Percentiles rank a stretch among this genome's conserved stretches.
phyloP scores from a whole-genome alignment of 202 grass and related monocot genomes.

The Saccharum hybrid region DNA sequence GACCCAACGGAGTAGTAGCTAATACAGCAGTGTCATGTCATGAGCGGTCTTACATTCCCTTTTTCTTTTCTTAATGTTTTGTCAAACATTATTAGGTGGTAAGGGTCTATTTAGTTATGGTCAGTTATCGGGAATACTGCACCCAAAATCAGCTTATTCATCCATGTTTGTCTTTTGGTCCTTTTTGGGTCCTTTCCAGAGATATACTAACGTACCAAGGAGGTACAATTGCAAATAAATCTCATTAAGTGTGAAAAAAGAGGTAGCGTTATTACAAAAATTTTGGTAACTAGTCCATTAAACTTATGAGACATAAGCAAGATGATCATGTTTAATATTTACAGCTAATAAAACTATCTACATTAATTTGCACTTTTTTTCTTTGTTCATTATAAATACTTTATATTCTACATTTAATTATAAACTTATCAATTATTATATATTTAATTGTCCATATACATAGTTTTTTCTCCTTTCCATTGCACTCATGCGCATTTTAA shows the following conservation, averaged over 20 bases:
- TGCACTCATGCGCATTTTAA: no score
- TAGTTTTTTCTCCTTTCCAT: no score
- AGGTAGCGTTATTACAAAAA: not conserved
- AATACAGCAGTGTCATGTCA: slow-evolving; percentile 4
- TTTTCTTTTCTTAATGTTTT: slow-evolving; percentile 25
- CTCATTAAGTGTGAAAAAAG: not conserved
- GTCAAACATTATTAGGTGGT: not conserved
- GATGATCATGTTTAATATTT: no score
- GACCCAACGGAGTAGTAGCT: slow-evolving; percentile 39
- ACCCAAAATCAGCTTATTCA: not conserved
- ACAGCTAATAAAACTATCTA: no score
- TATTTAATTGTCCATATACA: no score
- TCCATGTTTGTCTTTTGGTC: not conserved
- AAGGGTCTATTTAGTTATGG: not conserved
- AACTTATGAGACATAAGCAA: no score
- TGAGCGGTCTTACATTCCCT: slow-evolving; percentile 36
- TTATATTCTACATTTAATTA: no score
- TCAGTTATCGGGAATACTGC: not conserved
- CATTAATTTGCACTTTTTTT: no score
- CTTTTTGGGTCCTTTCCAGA: not conserved
- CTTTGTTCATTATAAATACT: no score
- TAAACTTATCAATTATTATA: no score
- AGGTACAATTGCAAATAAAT: not conserved
- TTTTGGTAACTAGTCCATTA: no score
- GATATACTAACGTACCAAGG: not conserved